Evolutionary conservation across 352 stramenopile species (phyloP), one percentile per base, ranked within the genome.

Genomic region (Globisporangium yorkense): DNA sequence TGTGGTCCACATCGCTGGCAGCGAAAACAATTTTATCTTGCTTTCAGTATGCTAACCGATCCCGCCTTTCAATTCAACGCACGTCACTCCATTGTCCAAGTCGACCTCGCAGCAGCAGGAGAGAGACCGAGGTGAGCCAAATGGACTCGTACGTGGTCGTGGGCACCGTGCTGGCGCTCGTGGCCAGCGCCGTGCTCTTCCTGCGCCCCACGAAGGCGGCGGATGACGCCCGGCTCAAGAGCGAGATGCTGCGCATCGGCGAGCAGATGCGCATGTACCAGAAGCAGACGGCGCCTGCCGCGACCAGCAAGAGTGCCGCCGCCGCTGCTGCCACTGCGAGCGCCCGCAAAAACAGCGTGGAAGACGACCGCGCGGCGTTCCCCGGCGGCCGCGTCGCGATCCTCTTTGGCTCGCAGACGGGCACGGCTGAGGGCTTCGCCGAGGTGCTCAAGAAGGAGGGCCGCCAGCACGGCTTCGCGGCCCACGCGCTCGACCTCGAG

Each of bases 371-470:
- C 41, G 18, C 62, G 0, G 54, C 57, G 40, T 87, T 70, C 63
- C 87, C 87, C 3, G 84, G 79, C 7, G 87, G 87, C 21, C 64
- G 71, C 21, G 67, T 98, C 3, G 89, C 80, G 18, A 91, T 99
- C 46, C 96, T 98, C 62, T 99, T 98, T 76, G 97, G 95, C 15
- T 98, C 92, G 10, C 97, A 99, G 71, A 99, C 97, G 0, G 97
- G 97, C 43, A 99, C 97, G 8, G 92, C 97, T 8, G 96, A 99
- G 69, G 91, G 91, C 1, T 99, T 99, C 77, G 95, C 96, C 1
- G 89, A 98, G 48, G 84, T 92, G 50, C 65, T 99, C 7, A 96
- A 93, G 65, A 84, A 89, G 29, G 91, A 98, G 61, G 89, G 82
- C 21, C 75, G 79, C 49, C 84, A 89, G 44, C 80, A 92, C 48